Conservation (phyloP, 2,329 filamentous ascomycete genomes). For the Aureobasidium sp. region DNA sequence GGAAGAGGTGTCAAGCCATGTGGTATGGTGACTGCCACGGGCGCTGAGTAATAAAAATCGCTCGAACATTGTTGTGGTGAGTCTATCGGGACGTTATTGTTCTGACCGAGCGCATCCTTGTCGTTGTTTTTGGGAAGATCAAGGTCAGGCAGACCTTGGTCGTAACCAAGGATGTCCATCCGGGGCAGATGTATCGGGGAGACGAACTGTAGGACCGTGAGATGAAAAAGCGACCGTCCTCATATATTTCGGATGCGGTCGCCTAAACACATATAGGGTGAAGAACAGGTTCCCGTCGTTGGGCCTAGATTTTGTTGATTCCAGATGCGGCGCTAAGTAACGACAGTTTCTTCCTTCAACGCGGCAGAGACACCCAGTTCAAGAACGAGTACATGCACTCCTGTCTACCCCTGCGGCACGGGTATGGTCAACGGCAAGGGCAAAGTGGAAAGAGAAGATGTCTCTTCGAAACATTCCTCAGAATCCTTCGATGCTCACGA, state of each 20-base stretch:
- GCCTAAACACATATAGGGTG: neutral
- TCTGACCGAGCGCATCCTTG: neutral
- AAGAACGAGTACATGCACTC: neutral
- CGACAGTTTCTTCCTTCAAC: conserved; percentile 5
- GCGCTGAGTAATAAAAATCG: conserved; percentile 58
- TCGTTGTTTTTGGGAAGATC: conserved; percentile 13
- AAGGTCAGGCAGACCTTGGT: conserved; percentile 9
- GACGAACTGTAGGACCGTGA: neutral
- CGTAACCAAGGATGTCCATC: conserved; percentile 11
- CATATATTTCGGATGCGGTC: neutral
- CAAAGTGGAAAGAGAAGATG: neutral
- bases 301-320: conserved; percentile 11
- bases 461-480: neutral
- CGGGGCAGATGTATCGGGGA: neutral
- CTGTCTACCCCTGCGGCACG: neutral
- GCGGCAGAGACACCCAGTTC: neutral
- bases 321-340: conserved; percentile 7
- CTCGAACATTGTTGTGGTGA: conserved; percentile 5
- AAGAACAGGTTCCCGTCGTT: neutral
- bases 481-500: no score
- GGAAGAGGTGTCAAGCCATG: conserved; percentile 51
- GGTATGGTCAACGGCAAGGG: neutral
- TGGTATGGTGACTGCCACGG: conserved; percentile 58
- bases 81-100: conserved; percentile 1
- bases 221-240: neutral